Base-by-base conservation (phyloP, 1,139 yeast genomes). In the Protomyces inundatus region DNA sequence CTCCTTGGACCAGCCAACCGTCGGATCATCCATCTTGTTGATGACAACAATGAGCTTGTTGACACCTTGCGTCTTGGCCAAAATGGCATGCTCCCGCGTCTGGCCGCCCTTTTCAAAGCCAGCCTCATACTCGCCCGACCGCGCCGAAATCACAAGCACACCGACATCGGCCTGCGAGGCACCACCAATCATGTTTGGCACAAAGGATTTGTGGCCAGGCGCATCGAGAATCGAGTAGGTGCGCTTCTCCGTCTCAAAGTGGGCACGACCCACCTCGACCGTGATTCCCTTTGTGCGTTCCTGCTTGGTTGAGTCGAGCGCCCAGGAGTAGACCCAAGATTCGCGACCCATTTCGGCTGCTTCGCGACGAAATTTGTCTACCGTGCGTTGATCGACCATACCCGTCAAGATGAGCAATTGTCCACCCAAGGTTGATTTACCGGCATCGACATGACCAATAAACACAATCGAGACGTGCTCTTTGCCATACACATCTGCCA, bases 361-460 rank as follows among this genome's bases (percentile, higher is more conserved):
- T 77, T 93, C 99, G 77, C 93, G 85, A 80, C 95, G 98, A 75
- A 91, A 91, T 78, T 93, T 93, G 70, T 93, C 98, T 69, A 95
- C 95, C n/a, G 98, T 93, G 80, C 99, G 90, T 81, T 93, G 93
- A 77, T 93, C 98, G 66, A 93, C 98, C 55, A 97, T 89, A 66
- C 98, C 98, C 48, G 98, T 91, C 73, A 93, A 81, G 75, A 82
- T 93, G 70, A 93, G 82, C 72, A 93, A 81, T 77, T 93, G 93
- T 78, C 99, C 99, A 75, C 98, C 98, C 97, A 95, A 90, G 68
- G 99, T 93, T 64, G 97, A 90, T 78, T 93, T 93, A 75, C 99
- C 99, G 52, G 98, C 98, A 82, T 93, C 99, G 71, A 93, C 99
- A 75, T 93, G 99, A 71, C 99, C 99, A 98, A 93, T 95, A 77